phyloP scores from a whole-genome alignment of 2,329 filamentous ascomycete genomes.

The Hypoxylon sp. region DNA sequence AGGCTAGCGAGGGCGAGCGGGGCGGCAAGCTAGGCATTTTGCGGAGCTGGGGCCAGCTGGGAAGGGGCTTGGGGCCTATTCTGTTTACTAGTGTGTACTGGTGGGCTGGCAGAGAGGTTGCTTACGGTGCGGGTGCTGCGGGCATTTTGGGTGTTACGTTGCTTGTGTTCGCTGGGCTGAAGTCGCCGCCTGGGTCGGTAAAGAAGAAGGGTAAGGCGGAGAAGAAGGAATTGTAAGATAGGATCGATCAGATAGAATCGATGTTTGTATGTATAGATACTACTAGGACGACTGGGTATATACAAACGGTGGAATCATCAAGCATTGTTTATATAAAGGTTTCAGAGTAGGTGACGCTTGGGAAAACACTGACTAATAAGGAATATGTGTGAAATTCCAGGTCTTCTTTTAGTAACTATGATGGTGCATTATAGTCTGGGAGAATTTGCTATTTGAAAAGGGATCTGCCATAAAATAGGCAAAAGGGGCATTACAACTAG shows the following conservation, averaged over 20 bases:
- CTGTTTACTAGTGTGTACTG: slow-evolving; percentile 96
- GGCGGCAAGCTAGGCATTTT: slow-evolving; percentile 89
- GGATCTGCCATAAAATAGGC: too few species aligned
- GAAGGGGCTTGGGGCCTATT: slow-evolving; percentile 86
- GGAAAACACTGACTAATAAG: too few species aligned
- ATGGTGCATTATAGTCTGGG: too few species aligned
- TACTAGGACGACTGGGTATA: slow-evolving; percentile 2
- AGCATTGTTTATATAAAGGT: neutral
- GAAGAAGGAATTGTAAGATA: slow-evolving; percentile 51
- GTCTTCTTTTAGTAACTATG: too few species aligned
- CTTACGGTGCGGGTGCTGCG: slow-evolving; percentile 83
- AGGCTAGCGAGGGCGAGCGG: slow-evolving; percentile 82
- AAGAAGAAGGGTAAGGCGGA: slow-evolving; percentile 41
- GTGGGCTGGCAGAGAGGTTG: slow-evolving; percentile 93
- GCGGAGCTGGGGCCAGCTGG: slow-evolving; percentile 85
- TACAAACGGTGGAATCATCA: neutral
- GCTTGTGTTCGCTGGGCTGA: slow-evolving; percentile 78
- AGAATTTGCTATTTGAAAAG: too few species aligned
- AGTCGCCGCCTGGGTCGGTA: slow-evolving; percentile 66
- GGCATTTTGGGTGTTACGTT: slow-evolving; percentile 82
- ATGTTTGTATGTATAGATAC: neutral
- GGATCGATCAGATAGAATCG: slow-evolving; percentile 28
- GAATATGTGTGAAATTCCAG: too few species aligned
- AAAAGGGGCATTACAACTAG: too few species aligned
- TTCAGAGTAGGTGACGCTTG: too few species aligned